Conservation (phyloP, 2,329 filamentous ascomycete species). For the Xylariaceae sp. region DNA sequence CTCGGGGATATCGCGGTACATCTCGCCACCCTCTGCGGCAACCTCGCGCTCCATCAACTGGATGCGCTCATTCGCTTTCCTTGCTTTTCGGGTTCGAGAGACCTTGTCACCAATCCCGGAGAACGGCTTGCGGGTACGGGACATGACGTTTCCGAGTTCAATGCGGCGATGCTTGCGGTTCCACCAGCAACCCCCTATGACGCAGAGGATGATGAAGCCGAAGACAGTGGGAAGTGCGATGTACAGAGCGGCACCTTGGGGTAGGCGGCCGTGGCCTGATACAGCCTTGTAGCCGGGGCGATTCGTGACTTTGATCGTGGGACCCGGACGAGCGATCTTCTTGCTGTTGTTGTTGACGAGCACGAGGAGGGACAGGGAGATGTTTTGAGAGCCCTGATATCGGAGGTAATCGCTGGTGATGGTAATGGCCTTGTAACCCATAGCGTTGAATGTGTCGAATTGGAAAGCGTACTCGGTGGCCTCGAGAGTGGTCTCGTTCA, state of each 20-base stretch:
- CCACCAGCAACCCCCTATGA: slow-evolving; percentile 57
- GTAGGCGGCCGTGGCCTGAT: slow-evolving; percentile 30
- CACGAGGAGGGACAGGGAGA: slow-evolving; percentile 46
- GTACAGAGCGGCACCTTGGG: slow-evolving; percentile 43
- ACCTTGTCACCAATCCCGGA: slow-evolving; percentile 43
- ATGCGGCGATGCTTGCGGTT: slow-evolving; percentile 52
- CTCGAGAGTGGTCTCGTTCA: slow-evolving; percentile 34
- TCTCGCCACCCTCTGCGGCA: slow-evolving; percentile 27
- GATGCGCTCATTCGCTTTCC: slow-evolving; percentile 39
- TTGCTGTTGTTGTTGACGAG: slow-evolving; percentile 33
- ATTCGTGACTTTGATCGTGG: slow-evolving; percentile 41
- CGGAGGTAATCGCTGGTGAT: slow-evolving; percentile 39
- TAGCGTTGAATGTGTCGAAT: slow-evolving; percentile 37
- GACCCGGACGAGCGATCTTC: slow-evolving; percentile 36
- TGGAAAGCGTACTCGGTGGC: slow-evolving; percentile 36
- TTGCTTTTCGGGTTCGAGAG: slow-evolving; percentile 32
- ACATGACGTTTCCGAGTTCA: slow-evolving; percentile 51
- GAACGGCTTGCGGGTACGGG: slow-evolving; percentile 40
- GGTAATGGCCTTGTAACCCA: slow-evolving; percentile 49
- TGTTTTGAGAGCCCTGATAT: slow-evolving; percentile 41
- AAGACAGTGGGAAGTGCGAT: slow-evolving; percentile 53
- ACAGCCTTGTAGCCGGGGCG: slow-evolving; percentile 28
- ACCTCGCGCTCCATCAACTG: slow-evolving; percentile 42
- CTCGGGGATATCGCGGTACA: slow-evolving; percentile 38
- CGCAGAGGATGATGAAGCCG: slow-evolving; percentile 45